These are phyloP conservation scores for Myxozyma nipponensis DNA, from an alignment of 805 yeast genomes.

Conservation along the genomic window DNA sequence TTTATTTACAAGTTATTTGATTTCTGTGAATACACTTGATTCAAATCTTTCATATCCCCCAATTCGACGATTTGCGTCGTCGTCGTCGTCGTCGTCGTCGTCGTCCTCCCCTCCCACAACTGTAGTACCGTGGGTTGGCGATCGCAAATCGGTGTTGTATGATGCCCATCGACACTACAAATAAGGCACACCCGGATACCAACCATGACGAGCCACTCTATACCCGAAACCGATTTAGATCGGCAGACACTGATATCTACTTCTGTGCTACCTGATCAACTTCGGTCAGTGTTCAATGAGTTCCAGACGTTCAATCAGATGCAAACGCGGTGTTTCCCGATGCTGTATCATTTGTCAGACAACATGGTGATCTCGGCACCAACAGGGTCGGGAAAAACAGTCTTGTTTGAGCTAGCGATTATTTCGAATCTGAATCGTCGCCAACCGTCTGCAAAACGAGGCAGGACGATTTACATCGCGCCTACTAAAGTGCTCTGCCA, in stretches of 20 bases:
- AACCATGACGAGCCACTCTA: too few species aligned
- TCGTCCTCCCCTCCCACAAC: too few species aligned
- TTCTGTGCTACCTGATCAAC: conserved; percentile 40
- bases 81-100: too few species aligned
- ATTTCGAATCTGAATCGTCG: conserved; percentile 34
- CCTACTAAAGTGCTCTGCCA: conserved; percentile 58
- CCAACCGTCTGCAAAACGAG: neutral
- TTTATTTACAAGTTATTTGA: too few species aligned
- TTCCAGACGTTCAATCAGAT: conserved; percentile 45
- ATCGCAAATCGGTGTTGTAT: too few species aligned
- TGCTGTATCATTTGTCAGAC: conserved; percentile 37
- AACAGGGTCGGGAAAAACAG: conserved; percentile 60
- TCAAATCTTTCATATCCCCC: too few species aligned
- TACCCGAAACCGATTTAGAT: too few species aligned
- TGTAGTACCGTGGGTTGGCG: too few species aligned
- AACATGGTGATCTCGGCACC: conserved; percentile 54
- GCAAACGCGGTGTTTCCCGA: conserved; percentile 47
- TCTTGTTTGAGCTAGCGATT: conserved; percentile 52
- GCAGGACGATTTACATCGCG: conserved; percentile 47
- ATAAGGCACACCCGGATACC: too few species aligned
- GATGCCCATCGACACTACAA: too few species aligned
- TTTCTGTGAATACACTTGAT: too few species aligned
- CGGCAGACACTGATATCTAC: neutral
- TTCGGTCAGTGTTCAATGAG: conserved; percentile 35
- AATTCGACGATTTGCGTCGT: too few species aligned